Percentiles rank a stretch among this genome's conserved stretches.
phyloP scores from a whole-genome alignment of 179 eudicot species.

The Nepenthes alata region DNA sequence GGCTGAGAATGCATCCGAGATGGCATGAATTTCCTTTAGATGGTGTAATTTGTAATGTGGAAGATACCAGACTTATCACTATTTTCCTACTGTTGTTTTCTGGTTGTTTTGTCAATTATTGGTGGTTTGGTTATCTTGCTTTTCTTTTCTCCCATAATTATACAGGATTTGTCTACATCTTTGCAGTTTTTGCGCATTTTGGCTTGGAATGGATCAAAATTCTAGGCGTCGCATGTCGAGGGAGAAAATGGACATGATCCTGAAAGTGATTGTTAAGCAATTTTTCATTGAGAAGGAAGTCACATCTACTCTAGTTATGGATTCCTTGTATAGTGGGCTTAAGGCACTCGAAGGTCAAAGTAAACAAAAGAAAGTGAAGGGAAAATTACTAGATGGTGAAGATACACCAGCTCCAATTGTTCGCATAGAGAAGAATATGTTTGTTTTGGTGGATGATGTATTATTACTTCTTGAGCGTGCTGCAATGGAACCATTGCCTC shows the following conservation, averaged over 20 bases:
- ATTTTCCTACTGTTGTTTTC: not conserved
- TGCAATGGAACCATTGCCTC: slow-evolving; percentile 86
- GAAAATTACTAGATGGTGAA: slow-evolving; percentile 39
- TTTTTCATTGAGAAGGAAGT: slow-evolving; percentile 95
- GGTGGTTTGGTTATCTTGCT: not conserved
- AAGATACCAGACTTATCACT: no score
- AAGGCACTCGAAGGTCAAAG: slow-evolving; percentile 80
- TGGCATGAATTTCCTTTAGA: no score
- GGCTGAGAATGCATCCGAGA: no score
- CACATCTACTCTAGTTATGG: slow-evolving; percentile 95
- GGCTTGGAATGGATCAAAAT: slow-evolving; percentile 76
- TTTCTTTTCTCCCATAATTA: not conserved
- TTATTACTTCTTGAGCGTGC: slow-evolving; percentile 76
- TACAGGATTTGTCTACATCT: not conserved
- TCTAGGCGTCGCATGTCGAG: slow-evolving; percentile 61
- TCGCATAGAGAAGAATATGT: slow-evolving; percentile 59
- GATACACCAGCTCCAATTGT: slow-evolving; percentile 65
- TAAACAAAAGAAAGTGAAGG: slow-evolving; percentile 45
- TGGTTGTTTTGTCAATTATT: not conserved
- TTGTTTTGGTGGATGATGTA: slow-evolving; percentile 83
- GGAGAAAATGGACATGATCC: slow-evolving; percentile 62
- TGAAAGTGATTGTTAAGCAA: slow-evolving; percentile 68
- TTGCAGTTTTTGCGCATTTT: slow-evolving; percentile 74
- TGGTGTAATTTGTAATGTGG: no score
- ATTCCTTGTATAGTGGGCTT: slow-evolving; percentile 91